Percentiles rank a stretch among this genome's conserved stretches.
Evolutionary conservation across 2,329 filamentous ascomycete species (phyloP).

Genomic region (Penicillium freii): DNA sequence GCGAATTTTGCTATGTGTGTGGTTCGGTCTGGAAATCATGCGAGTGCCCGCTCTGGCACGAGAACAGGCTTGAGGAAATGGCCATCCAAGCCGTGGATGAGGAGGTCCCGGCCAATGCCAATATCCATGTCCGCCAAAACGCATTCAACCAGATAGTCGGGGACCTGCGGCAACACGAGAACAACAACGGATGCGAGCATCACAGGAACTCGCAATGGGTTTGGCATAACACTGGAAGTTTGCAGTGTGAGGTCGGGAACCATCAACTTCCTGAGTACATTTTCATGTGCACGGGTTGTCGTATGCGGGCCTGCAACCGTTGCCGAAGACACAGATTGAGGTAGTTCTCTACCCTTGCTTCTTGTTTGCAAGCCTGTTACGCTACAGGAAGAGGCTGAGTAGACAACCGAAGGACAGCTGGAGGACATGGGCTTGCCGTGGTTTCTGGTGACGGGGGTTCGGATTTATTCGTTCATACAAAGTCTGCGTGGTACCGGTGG

Average conservation of each 20-base stretch:
- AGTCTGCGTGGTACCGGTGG: too few relatives aligned
- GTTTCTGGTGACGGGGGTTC: too few relatives aligned
- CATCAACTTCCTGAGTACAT: constrained; percentile 6
- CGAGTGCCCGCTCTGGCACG: constrained; percentile 10
- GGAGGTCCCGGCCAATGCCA: constrained; percentile 3
- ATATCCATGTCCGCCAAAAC: not conserved
- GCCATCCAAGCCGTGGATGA: constrained; percentile 9
- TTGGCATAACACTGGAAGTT: not conserved
- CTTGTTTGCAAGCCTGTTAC: too few relatives aligned
- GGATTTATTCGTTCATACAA: too few relatives aligned
- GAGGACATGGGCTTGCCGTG: too few relatives aligned
- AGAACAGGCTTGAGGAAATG: constrained; percentile 2
- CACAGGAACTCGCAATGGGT: constrained; percentile 12
- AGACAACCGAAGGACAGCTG: too few relatives aligned
- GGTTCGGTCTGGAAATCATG: constrained; percentile 10
- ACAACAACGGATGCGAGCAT: constrained; percentile 11
- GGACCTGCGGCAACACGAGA: constrained; percentile 8
- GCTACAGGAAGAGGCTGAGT: too few relatives aligned
- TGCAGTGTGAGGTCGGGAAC: not conserved
- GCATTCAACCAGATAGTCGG: constrained; percentile 7
- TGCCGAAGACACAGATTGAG: constrained; percentile 4
- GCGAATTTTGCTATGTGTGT: constrained; percentile 14
- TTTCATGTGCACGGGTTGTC: constrained; percentile 11
- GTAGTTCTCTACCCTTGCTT: not conserved
- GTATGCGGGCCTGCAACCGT: constrained; percentile 10